phyloP scores from a whole-genome alignment of 2,329 filamentous ascomycete species.

The Venturia carpophila region DNA sequence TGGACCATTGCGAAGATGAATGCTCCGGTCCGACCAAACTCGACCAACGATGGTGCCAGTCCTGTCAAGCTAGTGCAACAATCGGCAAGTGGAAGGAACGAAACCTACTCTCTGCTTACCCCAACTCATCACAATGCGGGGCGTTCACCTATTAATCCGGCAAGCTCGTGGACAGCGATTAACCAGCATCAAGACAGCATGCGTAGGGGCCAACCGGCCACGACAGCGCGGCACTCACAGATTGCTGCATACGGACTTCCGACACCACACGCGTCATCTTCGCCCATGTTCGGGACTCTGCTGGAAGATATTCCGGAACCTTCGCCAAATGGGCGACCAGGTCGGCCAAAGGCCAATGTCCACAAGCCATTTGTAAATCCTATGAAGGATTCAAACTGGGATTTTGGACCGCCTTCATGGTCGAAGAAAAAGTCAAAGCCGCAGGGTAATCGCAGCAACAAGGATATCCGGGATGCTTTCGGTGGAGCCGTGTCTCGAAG shows the following conservation, averaged over 20 bases:
- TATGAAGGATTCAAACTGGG: conserved; percentile 21
- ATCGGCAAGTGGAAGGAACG: neutral
- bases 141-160: neutral
- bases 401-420: conserved; percentile 23
- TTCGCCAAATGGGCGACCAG: conserved; percentile 20
- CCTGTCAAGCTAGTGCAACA: neutral
- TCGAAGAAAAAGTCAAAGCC: conserved; percentile 4
- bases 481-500: neutral
- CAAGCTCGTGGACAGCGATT: conserved; percentile 7
- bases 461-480: conserved; percentile 12
- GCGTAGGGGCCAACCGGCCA: neutral
- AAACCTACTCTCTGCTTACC: neutral
- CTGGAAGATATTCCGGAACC: conserved; percentile 24
- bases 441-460: conserved; percentile 11
- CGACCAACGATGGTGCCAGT: neutral
- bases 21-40: conserved; percentile 22
- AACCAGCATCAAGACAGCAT: neutral
- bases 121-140: neutral
- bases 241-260: conserved; percentile 19
- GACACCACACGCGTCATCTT: conserved; percentile 19
- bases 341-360: conserved; percentile 21
- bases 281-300: conserved; percentile 22
- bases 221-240: neutral
- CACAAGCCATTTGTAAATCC: conserved; percentile 29
- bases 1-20: conserved; percentile 45